These are phyloP conservation scores for Starmerella etchellsii DNA, from an alignment of 805 yeast species.

Conservation along the genomic window DNA sequence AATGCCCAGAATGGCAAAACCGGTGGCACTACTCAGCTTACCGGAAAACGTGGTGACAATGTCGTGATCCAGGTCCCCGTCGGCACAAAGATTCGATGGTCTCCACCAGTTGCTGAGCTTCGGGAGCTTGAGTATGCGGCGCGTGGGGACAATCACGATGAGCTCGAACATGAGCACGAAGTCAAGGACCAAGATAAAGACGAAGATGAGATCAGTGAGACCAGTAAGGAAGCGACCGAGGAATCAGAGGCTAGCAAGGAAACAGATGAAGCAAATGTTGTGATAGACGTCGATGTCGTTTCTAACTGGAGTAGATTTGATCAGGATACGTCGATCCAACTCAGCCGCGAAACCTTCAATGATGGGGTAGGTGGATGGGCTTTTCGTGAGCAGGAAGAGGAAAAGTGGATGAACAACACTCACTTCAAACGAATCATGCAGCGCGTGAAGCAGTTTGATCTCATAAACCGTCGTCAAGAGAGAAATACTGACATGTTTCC, in stretches of 20 bases:
- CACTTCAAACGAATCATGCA: slow-evolving; percentile 55
- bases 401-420: slow-evolving; percentile 49
- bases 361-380: slow-evolving; percentile 76
- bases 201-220: not conserved
- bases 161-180: not conserved
- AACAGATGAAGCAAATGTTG: not conserved
- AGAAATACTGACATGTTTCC: slow-evolving; percentile 58
- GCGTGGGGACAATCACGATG: slow-evolving; percentile 20
- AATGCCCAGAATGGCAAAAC: slow-evolving; percentile 56
- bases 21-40: slow-evolving; percentile 67
- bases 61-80: slow-evolving; percentile 75
- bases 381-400: slow-evolving; percentile 65
- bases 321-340: slow-evolving; percentile 31
- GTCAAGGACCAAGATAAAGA: not conserved
- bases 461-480: slow-evolving; percentile 45
- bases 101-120: slow-evolving; percentile 16
- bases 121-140: slow-evolving; percentile 6
- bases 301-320: slow-evolving; percentile 17
- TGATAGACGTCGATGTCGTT: slow-evolving; percentile 13
- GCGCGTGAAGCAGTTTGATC: slow-evolving; percentile 54
- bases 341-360: slow-evolving; percentile 46
- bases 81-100: slow-evolving; percentile 77
- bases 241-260: not conserved
- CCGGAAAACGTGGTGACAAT: slow-evolving; percentile 78
- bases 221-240: not conserved